A percentile compares a stretch with the other conserved stretches of the same genome.
Evolutionary conservation across 176 grass and related monocot species (phyloP).

Genomic region (Pontederia paniculata): DNA sequence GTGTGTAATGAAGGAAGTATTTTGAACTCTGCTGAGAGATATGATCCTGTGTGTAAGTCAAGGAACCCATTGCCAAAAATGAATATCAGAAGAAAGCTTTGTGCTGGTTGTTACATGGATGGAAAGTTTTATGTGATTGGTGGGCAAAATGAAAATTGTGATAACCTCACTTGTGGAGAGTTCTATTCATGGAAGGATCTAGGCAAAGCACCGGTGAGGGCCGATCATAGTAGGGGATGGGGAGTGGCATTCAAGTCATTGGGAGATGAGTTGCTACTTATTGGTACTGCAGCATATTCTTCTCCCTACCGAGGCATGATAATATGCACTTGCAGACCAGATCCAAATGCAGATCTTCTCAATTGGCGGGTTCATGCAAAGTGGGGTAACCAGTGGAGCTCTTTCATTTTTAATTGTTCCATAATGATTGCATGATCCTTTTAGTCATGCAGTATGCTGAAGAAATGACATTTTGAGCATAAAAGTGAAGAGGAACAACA

Average conservation of each 20-base stretch:
- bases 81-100: background rate
- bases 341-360: background rate
- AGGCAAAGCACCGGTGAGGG: background rate
- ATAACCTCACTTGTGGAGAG: background rate
- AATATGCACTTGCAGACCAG: background rate
- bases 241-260: background rate
- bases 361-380: background rate
- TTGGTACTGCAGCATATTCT: background rate
- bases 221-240: too few species aligned
- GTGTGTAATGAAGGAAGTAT: too few species aligned
- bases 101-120: conserved; percentile 4
- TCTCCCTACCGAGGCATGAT: background rate
- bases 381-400: background rate
- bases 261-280: background rate
- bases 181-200: background rate
- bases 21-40: background rate
- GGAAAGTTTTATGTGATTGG: conserved; percentile 3
- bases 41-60: conserved; percentile 4
- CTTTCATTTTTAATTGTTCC: background rate
- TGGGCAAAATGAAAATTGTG: background rate
- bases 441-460: too few species aligned
- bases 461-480: too few species aligned
- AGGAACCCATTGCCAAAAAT: background rate
- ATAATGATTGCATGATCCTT: background rate
- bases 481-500: too few species aligned